Evolutionary conservation across 1,139 yeast species (phyloP).

Genomic region (Geotrichum candidum): DNA sequence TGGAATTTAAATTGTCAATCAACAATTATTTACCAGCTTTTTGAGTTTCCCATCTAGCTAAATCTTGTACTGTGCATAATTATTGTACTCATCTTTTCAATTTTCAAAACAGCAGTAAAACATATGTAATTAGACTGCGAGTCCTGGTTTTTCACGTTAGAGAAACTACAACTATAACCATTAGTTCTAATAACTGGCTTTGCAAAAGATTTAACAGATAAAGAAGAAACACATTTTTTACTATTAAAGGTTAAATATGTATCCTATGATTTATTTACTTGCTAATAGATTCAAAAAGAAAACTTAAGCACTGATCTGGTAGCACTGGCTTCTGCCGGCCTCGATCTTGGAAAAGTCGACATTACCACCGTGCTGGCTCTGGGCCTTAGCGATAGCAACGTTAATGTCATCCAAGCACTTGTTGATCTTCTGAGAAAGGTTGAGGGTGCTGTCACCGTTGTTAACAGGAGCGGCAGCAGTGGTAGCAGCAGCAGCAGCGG

Average conservation of each 20-base stretch:
- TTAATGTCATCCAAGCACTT: not conserved
- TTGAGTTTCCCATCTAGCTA: no score
- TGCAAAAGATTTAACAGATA: not conserved
- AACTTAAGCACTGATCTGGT: not conserved
- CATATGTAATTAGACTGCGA: no score
- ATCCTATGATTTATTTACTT: not conserved
- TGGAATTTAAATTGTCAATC: no score
- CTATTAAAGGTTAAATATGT: not conserved
- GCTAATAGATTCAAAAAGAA: not conserved
- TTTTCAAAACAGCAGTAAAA: no score
- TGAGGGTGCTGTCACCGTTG: not conserved
- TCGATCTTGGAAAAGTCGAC: slow-evolving; percentile 2
- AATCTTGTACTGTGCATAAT: no score
- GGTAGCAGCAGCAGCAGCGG: slow-evolving; percentile 1
- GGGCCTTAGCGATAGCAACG: not conserved
- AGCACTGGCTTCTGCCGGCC: not conserved
- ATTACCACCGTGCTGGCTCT: not conserved
- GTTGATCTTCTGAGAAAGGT: slow-evolving; percentile 2
- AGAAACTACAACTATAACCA: no score
- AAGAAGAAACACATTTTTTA: not conserved
- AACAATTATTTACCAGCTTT: no score
- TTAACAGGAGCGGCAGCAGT: not conserved
- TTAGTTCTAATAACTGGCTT: no score
- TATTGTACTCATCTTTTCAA: no score
- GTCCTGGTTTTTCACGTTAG: not conserved